Base-by-base conservation (phyloP, 2,329 filamentous ascomycete species). In the Aspergillus aculeatinus region DNA sequence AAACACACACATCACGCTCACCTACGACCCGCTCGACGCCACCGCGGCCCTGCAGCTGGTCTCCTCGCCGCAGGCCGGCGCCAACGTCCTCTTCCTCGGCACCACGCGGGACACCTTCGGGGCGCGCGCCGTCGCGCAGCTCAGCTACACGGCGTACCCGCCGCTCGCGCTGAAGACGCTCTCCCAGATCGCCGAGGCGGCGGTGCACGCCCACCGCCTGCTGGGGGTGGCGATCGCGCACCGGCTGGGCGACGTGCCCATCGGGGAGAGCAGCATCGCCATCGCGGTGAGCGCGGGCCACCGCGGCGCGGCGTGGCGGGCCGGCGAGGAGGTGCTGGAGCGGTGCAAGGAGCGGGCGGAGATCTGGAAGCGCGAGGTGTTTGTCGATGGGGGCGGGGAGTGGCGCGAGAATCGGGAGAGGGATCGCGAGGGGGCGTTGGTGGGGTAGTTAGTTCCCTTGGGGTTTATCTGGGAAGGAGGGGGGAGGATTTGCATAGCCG, bases 341-440 rank as follows among this genome's bases (percentile, higher is more conserved):
- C 80, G 86, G 73, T 92, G 91, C 71, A 99, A 98, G 80, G 85
- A 85, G 58, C 87, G 83, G 65, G 91, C 91, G n/a, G 95, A 99
- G 80, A 88, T 99, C 48, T 97, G 94, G 94, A 97, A 97, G 79
- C 81, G 87, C 65, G 94, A 98, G 79, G 89, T 92, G 74, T 97
- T 97, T 80, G 86, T 67, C 21, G 88, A 89, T 64, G 90, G 88
- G 16, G 82, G 70, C n/a, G 76, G 84, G 6, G 84, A 95, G 49
- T 97, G 93, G 93, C 88, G 92, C 77, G 91, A 90, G 62, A 97
- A 97, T 77, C 79, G 88, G 65, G 92, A 96, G 76, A 90, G 89
- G 10, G 80, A 81, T 61, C 76, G 79, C 51, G 89, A 73, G 60
- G 76, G 76, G 59, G 75, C 58, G 29, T n/a, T 61, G 51, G 19